These are phyloP conservation scores for Ceratocystis variospora DNA, from an alignment of 2,329 filamentous ascomycete genomes.

Conservation along the genomic window DNA sequence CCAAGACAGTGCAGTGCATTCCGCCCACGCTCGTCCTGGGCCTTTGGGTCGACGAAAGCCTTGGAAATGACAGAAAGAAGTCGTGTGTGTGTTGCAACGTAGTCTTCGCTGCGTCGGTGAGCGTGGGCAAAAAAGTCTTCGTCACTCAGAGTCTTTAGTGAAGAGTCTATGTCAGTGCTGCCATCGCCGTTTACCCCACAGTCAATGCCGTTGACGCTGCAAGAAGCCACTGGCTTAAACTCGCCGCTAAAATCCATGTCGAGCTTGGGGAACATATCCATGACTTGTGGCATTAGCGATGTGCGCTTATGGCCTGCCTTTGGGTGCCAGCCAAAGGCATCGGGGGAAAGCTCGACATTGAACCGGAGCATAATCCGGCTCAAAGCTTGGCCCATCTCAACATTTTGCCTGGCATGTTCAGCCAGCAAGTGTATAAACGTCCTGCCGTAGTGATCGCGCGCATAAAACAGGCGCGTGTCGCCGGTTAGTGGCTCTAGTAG, in stretches of 20 bases:
- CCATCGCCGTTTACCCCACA: not conserved
- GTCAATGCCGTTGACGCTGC: not conserved
- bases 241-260: not conserved
- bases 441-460: conserved; percentile 38
- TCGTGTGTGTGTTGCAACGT: conserved; percentile 17
- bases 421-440: conserved; percentile 37
- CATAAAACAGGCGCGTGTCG: conserved; percentile 24
- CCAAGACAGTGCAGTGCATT: conserved; percentile 48
- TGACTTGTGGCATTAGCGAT: not conserved
- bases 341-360: conserved; percentile 27
- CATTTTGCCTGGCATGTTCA: not conserved
- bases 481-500: conserved; percentile 24
- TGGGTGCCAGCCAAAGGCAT: conserved; percentile 35
- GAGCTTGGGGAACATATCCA: not conserved
- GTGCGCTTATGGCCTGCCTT: not conserved
- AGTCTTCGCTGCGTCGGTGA: conserved; percentile 14
- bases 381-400: conserved; percentile 8
- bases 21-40: conserved; percentile 33
- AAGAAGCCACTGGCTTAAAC: not conserved
- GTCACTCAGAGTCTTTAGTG: conserved; percentile 8
- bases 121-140: conserved; percentile 5
- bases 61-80: conserved; percentile 21
- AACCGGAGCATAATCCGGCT: conserved; percentile 27
- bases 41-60: conserved; percentile 20
- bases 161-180: not conserved